Evolutionary conservation across 257 asterid genomes (phyloP).

Genomic region (Solanum pimpinellifolium): DNA sequence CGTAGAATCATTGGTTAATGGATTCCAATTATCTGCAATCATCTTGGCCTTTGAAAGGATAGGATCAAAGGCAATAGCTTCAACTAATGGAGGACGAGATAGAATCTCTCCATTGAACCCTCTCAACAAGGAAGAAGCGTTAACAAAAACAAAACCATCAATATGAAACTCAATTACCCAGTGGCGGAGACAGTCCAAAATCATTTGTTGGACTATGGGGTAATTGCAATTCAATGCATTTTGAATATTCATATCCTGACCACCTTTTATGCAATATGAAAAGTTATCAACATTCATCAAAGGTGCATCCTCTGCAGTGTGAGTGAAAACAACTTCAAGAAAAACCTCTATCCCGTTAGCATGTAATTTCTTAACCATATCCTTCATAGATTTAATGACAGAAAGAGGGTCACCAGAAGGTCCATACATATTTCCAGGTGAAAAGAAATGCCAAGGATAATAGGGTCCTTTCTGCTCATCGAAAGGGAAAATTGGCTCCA

Average conservation of each 20-base stretch:
- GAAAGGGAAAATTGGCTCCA: slow-evolving; percentile 76
- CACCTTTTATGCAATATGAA: slow-evolving; percentile 22
- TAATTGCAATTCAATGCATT: slow-evolving; percentile 59
- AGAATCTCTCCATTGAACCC: slow-evolving; percentile 54
- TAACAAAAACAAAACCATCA: slow-evolving; percentile 71
- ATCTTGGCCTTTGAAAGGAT: slow-evolving; percentile 67
- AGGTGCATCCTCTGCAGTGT: slow-evolving; percentile 38
- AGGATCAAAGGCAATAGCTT: slow-evolving; percentile 86
- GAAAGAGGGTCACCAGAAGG: slow-evolving; percentile 20
- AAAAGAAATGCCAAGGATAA: slow-evolving; percentile 71
- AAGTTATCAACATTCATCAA: slow-evolving; percentile 39
- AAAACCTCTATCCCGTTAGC: slow-evolving; percentile 65
- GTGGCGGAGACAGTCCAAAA: slow-evolving; percentile 72
- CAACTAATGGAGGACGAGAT: slow-evolving; percentile 81
- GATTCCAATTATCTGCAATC: slow-evolving; percentile 74
- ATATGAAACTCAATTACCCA: slow-evolving; percentile 80
- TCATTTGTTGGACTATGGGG: slow-evolving; percentile 66
- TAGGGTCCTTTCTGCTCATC: slow-evolving; percentile 68
- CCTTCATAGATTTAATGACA: slow-evolving; percentile 53
- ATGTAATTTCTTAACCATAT: slow-evolving; percentile 82
- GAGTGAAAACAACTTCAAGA: slow-evolving; percentile 86
- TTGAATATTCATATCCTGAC: slow-evolving; percentile 13
- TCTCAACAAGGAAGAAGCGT: slow-evolving; percentile 57
- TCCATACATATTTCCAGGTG: slow-evolving; percentile 39
- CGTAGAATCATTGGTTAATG: slow-evolving; percentile 24